Percentiles rank a stretch among this genome's conserved stretches.
Evolutionary conservation across 352 stramenopile species (phyloP).

Genomic region (Thalassiosira exigua): DNA sequence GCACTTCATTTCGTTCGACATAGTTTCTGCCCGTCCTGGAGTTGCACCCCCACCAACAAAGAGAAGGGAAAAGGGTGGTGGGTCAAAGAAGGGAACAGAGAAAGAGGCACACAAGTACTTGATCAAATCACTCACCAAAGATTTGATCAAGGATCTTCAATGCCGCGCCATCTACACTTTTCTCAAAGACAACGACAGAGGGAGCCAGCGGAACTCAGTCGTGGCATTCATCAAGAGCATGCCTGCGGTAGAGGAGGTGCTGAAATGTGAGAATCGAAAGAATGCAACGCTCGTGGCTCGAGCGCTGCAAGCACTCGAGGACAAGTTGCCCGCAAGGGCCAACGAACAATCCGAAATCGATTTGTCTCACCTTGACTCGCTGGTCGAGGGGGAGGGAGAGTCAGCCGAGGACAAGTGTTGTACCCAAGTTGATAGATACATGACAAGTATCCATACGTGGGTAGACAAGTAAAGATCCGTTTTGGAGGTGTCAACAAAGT

Average conservation of each 20-base stretch:
- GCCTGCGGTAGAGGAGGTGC: neutral
- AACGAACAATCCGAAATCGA: neutral
- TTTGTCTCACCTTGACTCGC: neutral
- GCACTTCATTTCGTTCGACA: neutral
- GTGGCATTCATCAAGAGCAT: neutral
- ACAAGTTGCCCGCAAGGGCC: neutral
- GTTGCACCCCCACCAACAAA: neutral
- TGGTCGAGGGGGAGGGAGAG: neutral
- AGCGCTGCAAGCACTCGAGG: neutral
- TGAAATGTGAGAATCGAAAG: neutral
- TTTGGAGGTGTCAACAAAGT: no score
- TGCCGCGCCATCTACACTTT: neutral
- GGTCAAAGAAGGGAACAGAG: neutral
- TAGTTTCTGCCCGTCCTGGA: neutral
- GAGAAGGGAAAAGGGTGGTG: neutral
- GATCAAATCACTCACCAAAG: neutral
- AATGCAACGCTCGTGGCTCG: neutral
- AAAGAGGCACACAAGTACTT: neutral
- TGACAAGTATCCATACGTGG: no score
- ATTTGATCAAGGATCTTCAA: conserved; percentile 1
- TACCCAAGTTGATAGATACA: no score
- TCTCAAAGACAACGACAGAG: neutral
- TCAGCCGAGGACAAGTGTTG: no score
- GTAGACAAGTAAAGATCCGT: no score
- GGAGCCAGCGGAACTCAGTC: neutral